These are phyloP conservation scores for Cyberlindnera lachancei DNA, from an alignment of 805 yeast species.

Conservation along the genomic window DNA sequence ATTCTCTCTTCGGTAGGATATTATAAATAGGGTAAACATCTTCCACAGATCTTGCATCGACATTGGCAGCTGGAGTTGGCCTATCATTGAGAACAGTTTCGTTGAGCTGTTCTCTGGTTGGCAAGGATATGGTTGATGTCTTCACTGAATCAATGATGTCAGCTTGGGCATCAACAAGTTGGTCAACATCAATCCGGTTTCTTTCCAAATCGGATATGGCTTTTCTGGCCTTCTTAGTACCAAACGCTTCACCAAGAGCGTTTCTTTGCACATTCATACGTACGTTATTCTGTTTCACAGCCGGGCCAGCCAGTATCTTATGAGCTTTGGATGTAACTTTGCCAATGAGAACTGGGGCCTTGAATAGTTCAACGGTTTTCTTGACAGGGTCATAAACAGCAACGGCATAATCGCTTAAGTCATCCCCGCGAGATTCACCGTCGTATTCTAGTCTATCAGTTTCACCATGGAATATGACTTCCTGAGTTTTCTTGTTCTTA, in stretches of 20 bases:
- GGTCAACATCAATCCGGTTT: constrained; percentile 81
- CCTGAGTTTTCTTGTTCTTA: constrained; percentile 28
- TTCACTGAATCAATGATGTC: constrained; percentile 80
- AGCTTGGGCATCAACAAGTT: constrained; percentile 63
- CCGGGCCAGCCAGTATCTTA: constrained; percentile 53
- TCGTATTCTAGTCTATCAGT: constrained; percentile 64
- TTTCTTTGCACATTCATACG: constrained; percentile 56
- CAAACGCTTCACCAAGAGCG: constrained; percentile 90
- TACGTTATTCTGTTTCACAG: constrained; percentile 48
- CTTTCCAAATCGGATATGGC: constrained; percentile 75
- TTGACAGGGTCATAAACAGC: constrained; percentile 72
- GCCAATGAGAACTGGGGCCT: constrained; percentile 55
- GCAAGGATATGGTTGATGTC: constrained; percentile 62
- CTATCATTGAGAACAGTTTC: constrained; percentile 56
- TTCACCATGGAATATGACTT: constrained; percentile 71
- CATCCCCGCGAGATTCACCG: constrained; percentile 40
- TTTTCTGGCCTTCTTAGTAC: constrained; percentile 93
- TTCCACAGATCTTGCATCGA: constrained; percentile 74
- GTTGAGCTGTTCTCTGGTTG: constrained; percentile 58
- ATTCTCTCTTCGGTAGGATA: constrained; percentile 64
- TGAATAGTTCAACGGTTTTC: constrained; percentile 55
- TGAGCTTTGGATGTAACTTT: constrained; percentile 56
- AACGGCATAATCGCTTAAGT: constrained; percentile 46
- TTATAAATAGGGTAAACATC: constrained; percentile 71
- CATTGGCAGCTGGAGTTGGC: constrained; percentile 74